Percentiles rank a stretch among this genome's conserved stretches.
Conservation (phyloP, 2,329 filamentous ascomycete species). For the Alternaria longipes region DNA sequence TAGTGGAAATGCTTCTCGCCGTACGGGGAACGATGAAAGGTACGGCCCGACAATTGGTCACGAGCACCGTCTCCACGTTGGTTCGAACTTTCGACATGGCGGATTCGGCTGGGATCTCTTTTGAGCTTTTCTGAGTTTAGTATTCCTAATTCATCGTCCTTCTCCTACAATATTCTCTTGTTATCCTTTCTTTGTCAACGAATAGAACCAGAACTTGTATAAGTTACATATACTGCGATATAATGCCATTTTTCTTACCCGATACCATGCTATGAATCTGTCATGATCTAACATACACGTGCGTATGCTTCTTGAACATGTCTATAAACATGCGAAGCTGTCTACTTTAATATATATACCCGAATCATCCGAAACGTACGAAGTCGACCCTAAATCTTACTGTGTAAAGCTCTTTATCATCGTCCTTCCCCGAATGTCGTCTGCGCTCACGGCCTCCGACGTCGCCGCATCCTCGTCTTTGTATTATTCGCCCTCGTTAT, state of each 20-base stretch:
- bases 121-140: not conserved
- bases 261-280: not conserved
- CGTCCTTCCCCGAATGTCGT: not conserved
- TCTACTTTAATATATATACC: not conserved
- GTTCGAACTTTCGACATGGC: not conserved
- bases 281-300: not conserved
- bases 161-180: not conserved
- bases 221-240: not conserved
- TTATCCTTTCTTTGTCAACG: not conserved
- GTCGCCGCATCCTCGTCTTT: not conserved
- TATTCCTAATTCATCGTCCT: not conserved
- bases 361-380: not conserved
- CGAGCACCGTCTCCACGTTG: not conserved
- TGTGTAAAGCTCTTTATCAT: slow-evolving; percentile 6
- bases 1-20: not conserved
- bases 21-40: not conserved
- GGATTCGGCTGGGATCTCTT: not conserved
- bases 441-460: not conserved
- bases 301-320: not conserved
- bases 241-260: accelerated
- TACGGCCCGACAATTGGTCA: not conserved
- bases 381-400: not conserved
- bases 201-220: not conserved
- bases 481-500: slow-evolving; percentile 1
- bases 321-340: not conserved